These are phyloP conservation scores for Nymphaea colorata DNA, from an alignment of 164 flowering plant species.

Conservation along the genomic window DNA sequence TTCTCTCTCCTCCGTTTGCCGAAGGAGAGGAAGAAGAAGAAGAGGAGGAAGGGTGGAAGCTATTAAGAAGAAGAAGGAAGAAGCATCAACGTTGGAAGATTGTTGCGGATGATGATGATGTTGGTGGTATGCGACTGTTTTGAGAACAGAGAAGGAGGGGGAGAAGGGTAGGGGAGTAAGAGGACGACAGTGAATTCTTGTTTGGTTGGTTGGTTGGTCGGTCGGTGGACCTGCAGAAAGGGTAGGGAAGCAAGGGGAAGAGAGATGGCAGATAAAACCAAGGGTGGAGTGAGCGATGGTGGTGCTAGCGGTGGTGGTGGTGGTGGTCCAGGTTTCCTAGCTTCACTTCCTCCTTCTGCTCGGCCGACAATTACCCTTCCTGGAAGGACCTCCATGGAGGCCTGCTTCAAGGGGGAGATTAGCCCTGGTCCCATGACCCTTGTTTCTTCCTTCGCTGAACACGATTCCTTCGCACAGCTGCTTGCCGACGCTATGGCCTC, in stretches of 20 bases:
- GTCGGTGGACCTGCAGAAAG: too few species aligned
- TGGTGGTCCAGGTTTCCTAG: background rate
- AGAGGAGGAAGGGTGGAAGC: too few species aligned
- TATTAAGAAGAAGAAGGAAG: too few species aligned
- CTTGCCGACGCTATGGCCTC: slow-evolving; percentile 92
- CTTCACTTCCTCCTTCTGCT: slow-evolving; percentile 1
- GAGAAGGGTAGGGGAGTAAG: too few species aligned
- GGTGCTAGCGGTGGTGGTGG: background rate
- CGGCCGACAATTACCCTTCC: slow-evolving; percentile 60
- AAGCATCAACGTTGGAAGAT: too few species aligned
- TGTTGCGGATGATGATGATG: too few species aligned
- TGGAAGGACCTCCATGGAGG: slow-evolving; percentile 38
- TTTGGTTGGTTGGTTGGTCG: too few species aligned
- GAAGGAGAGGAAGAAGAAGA: too few species aligned
- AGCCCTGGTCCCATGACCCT: slow-evolving; percentile 97
- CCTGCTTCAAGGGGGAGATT: slow-evolving; percentile 28
- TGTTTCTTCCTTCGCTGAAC: slow-evolving; percentile 45
- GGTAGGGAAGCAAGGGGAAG: too few species aligned
- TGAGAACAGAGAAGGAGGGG: background rate
- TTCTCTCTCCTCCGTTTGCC: too few species aligned
- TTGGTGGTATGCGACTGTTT: background rate
- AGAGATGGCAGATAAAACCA: background rate
- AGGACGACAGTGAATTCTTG: too few species aligned
- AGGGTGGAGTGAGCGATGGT: background rate
- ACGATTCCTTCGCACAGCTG: slow-evolving; percentile 60